Percentiles rank a stretch among this genome's conserved stretches.
Conservation (phyloP, 306 rosid genomes). For the Sindora glabra region DNA sequence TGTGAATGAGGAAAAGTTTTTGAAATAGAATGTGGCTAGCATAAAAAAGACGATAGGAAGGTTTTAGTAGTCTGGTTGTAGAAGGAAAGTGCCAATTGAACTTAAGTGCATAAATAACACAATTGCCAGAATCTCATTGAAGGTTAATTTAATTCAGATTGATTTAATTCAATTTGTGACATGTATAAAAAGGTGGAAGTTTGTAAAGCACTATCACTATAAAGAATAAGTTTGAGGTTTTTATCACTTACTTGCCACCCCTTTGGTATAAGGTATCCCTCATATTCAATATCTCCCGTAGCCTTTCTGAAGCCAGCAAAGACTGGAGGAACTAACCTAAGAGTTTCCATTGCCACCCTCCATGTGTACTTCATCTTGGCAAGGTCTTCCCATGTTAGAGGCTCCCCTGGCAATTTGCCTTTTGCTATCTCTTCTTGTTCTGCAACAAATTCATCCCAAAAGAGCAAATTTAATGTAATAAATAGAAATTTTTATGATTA, state of each 20-base stretch:
- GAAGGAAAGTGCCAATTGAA: too few relatives aligned
- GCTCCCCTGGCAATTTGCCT: slow-evolving; percentile 42
- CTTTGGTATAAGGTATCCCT: slow-evolving; percentile 60
- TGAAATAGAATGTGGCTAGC: too few relatives aligned
- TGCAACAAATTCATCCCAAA: slow-evolving; percentile 20
- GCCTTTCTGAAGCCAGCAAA: slow-evolving; percentile 56
- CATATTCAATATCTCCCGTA: slow-evolving; percentile 43
- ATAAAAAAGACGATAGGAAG: too few relatives aligned
- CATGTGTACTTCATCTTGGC: slow-evolving; percentile 82
- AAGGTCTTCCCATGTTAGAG: slow-evolving; percentile 71
- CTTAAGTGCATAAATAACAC: too few relatives aligned
- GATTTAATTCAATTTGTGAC: too few relatives aligned
- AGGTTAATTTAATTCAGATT: too few relatives aligned
- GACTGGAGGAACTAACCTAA: slow-evolving; percentile 57
- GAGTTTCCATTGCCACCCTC: slow-evolving; percentile 65
- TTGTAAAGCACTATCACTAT: too few relatives aligned
- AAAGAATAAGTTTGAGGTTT: not conserved
- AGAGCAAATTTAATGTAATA: not conserved
- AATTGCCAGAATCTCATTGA: too few relatives aligned
- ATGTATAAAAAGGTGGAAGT: too few relatives aligned
- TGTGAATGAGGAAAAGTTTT: too few relatives aligned
- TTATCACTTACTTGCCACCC: slow-evolving; percentile 76
- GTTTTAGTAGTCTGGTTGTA: not conserved
- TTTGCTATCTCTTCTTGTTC: slow-evolving; percentile 68
- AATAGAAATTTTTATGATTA: not conserved